Base-by-base conservation (phyloP, 2,329 filamentous ascomycete species). In the Verruconis gallopava region DNA sequence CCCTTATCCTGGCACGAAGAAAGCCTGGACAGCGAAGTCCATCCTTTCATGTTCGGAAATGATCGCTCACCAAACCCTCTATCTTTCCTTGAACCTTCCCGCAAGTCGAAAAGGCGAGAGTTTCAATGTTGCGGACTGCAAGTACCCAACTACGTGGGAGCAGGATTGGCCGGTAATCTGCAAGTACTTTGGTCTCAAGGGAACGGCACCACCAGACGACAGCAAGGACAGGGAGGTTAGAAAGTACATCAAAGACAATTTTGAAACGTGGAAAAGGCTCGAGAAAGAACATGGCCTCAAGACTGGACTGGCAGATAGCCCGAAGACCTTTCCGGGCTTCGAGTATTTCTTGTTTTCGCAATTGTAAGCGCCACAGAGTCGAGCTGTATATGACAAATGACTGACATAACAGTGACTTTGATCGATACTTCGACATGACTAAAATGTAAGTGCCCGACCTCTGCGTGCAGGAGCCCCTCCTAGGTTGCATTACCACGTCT, bases 61-160 rank as follows among this genome's bases (percentile, higher is more conserved):
- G 53, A 59, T 54, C 32, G 51, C 51, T n/a, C 45, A 44, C 18
- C 52, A 64, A 66, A 42, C 72, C 68, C 47, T 64, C 61, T 44
- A 63, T 66, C 13, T 66, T 65, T 46, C 51, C 63, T 6, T 68
- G 67, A 3, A 68, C 70, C 46, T 53, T 66, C 3, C 54, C 71
- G 9, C 55, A 70, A n/a, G 51, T 71, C 42, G 69, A 68, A 1
- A 46, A 53, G 4, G 63, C 1, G 38, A 50, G 28, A 47, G 50
- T 2, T 55, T 49, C 46, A 53, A 54, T 25, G 48, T 51, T 6
- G 49, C 49, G 3, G 50, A 52, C 37, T 35, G 44, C 13, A 42
- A 35, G 21, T 30, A 45, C 15, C 45, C 48, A 6, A 28, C 38
- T 3, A 49, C 47, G 3, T 53, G 50, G 52, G 22, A 41, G 22